Base-by-base conservation (phyloP, 2,329 filamentous ascomycete genomes). In the Metarhizium robertsii region DNA sequence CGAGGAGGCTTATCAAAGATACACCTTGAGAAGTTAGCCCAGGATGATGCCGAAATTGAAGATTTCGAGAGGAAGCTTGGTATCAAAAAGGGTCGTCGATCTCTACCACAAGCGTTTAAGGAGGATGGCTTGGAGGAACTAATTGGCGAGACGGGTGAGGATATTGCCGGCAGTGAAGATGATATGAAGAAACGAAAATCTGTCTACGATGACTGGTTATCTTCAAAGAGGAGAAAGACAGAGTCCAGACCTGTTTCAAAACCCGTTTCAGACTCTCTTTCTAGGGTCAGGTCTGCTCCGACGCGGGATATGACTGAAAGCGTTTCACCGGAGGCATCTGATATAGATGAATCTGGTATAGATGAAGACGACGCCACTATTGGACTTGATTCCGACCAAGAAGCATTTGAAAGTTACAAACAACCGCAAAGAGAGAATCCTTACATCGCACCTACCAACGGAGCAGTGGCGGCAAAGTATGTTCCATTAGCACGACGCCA, bases 21-120 rank as follows among this genome's bases (percentile, higher is more conserved):
- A 2, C 53, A 60, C 60, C 20, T 66, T 84, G n/a, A 82, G 79
- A 65, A 79, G 61, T 74, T 96, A 4, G 85, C 82, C 0, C 78
- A 89, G 58, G 92, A 99, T 57, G 91, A 97, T 65, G 88, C 85
- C 2, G 90, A 96, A 62, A 97, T 99, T 62, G 86, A 87, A 20
- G 85, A 85, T 2, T 75, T 96, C 36, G 94, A 99, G 73, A 91
- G 86, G 69, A 95, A 89, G 65, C 74, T 99, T 3, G 92, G 94
- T 0, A 79, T 96, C 38, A 85, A 79, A 61, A 89, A 86, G 66
- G 83, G 84, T 29, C 87, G 86, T 58, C 95, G 90, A 65, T 85
- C 81, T 36, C 70, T 90, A 5, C 85, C 86, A 0, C 86, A 88
- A 61, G 77, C 84, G 0, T 90, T 92, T 62, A 80, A 83, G 20